Evolutionary conservation across 2,329 filamentous ascomycete genomes (phyloP).

Genomic region (Scedosporium dehoogii): DNA sequence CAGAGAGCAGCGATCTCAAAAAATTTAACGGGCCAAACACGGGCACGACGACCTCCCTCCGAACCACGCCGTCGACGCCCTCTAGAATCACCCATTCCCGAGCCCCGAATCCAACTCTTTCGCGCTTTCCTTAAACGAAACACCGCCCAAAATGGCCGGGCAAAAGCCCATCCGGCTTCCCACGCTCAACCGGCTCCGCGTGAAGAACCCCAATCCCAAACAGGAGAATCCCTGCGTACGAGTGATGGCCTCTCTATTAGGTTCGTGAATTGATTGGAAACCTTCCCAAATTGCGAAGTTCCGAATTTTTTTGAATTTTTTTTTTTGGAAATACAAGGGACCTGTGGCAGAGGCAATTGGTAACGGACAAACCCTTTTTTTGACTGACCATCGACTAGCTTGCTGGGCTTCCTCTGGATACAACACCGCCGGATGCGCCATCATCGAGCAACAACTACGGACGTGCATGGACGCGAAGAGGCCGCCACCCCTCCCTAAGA

Average conservation of each 20-base stretch:
- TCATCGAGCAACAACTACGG: conserved; percentile 50
- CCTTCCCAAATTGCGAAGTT: not conserved
- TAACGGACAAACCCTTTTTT: not conserved
- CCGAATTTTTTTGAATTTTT: no score
- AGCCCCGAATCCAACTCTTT: not conserved
- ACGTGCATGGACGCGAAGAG: conserved; percentile 71
- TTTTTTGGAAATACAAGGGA: not conserved
- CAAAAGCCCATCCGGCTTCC: conserved; percentile 47
- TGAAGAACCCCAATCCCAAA: conserved; percentile 40
- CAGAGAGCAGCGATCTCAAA: not conserved
- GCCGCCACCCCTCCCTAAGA: conserved; percentile 39
- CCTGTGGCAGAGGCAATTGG: not conserved
- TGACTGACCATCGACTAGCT: conserved; percentile 33
- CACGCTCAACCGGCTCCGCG: conserved; percentile 43
- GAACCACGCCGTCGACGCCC: not conserved
- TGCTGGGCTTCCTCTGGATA: conserved; percentile 78
- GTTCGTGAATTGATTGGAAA: conserved; percentile 24
- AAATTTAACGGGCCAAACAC: not conserved
- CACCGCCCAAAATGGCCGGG: conserved; percentile 28
- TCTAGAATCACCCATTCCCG: not conserved
- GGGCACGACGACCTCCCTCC: not conserved
- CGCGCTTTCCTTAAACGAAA: not conserved
- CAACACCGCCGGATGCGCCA: conserved; percentile 47
- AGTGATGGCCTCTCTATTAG: conserved; percentile 48
- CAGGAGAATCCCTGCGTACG: conserved; percentile 42